A percentile compares a stretch with the other conserved stretches of the same genome.
Conservation (phyloP, 768 basidiomycete species). For the Macrocybe gigantea region DNA sequence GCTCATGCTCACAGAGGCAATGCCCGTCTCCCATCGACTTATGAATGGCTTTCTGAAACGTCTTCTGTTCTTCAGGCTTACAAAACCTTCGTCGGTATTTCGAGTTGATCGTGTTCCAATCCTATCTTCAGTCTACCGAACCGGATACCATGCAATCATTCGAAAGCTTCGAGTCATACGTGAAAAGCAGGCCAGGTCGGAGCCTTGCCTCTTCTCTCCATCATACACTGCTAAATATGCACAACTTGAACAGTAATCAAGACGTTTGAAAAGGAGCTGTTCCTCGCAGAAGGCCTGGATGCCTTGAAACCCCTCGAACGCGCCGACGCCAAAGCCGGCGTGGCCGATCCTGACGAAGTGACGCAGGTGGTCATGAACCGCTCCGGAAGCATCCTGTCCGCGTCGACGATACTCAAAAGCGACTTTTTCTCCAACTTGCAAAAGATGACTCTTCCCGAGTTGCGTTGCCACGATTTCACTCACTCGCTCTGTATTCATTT, state of each 20-base stretch:
- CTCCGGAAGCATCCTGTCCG: slow-evolving; percentile 80
- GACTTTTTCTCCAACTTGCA: slow-evolving; percentile 93
- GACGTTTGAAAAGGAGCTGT: slow-evolving; percentile 89
- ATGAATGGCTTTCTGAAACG: slow-evolving; percentile 3
- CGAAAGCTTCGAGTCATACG: slow-evolving; percentile 76
- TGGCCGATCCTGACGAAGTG: slow-evolving; percentile 89
- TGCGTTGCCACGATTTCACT: slow-evolving; percentile 19
- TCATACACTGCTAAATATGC: not conserved
- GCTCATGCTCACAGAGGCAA: slow-evolving; percentile 67
- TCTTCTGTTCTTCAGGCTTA: slow-evolving; percentile 41
- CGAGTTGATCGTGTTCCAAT: slow-evolving; percentile 82
- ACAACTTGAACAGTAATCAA: slow-evolving; percentile 64
- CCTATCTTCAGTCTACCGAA: slow-evolving; percentile 76
- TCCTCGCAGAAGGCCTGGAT: slow-evolving; percentile 62
- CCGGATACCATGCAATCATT: slow-evolving; percentile 76
- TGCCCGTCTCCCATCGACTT: slow-evolving; percentile 4
- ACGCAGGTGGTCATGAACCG: slow-evolving; percentile 80
- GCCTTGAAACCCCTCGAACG: slow-evolving; percentile 80
- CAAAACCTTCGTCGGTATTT: slow-evolving; percentile 84
- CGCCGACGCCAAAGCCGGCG: slow-evolving; percentile 55
- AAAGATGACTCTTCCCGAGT: slow-evolving; percentile 96
- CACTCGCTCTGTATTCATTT: not conserved
- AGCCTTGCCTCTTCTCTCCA: slow-evolving; percentile 2
- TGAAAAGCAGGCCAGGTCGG: slow-evolving; percentile 78
- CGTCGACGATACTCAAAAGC: slow-evolving; percentile 91